A percentile compares a stretch with the other conserved stretches of the same genome.
Evolutionary conservation across 768 basidiomycete species (phyloP).

Genomic region (Trametes elegans): DNA sequence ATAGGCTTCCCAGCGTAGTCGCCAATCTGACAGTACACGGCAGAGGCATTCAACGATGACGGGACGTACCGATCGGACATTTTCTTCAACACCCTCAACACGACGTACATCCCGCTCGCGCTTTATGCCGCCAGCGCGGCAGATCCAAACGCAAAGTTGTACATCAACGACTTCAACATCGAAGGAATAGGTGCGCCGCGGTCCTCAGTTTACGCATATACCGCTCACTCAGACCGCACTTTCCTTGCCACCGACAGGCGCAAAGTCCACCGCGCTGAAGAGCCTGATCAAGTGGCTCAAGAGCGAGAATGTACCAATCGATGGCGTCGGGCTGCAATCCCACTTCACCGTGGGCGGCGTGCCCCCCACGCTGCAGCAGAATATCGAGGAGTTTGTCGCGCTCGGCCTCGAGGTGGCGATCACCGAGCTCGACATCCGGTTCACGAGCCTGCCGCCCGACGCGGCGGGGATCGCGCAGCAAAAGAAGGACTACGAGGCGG

Average conservation of each 20-base stretch:
- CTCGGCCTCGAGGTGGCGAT: slow-evolving; percentile 66
- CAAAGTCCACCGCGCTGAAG: slow-evolving; percentile 54
- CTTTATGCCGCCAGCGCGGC: slow-evolving; percentile 50
- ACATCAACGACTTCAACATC: slow-evolving; percentile 42
- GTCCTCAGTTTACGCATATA: neutral
- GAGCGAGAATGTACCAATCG: slow-evolving; percentile 47
- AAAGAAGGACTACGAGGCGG: slow-evolving; percentile 51
- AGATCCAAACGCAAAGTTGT: slow-evolving; percentile 55
- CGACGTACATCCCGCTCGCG: slow-evolving; percentile 47
- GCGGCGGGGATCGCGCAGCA: slow-evolving; percentile 50
- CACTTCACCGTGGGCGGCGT: slow-evolving; percentile 61
- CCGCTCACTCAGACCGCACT: neutral
- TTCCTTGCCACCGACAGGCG: slow-evolving; percentile 33
- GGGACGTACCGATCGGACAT: slow-evolving; percentile 51
- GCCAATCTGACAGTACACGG: neutral
- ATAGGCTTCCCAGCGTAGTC: neutral
- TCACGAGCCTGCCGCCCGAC: slow-evolving; percentile 45
- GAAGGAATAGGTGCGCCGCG: slow-evolving; percentile 25
- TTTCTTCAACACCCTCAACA: slow-evolving; percentile 49
- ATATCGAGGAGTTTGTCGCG: slow-evolving; percentile 50
- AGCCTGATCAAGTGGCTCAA: slow-evolving; percentile 49
- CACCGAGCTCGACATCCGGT: slow-evolving; percentile 63
- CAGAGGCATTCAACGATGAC: slow-evolving; percentile 55
- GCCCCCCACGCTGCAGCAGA: slow-evolving; percentile 43
- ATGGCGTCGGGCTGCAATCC: slow-evolving; percentile 58